phyloP scores from a whole-genome alignment of 257 asterid species.

The Nicotiana attenuata region DNA sequence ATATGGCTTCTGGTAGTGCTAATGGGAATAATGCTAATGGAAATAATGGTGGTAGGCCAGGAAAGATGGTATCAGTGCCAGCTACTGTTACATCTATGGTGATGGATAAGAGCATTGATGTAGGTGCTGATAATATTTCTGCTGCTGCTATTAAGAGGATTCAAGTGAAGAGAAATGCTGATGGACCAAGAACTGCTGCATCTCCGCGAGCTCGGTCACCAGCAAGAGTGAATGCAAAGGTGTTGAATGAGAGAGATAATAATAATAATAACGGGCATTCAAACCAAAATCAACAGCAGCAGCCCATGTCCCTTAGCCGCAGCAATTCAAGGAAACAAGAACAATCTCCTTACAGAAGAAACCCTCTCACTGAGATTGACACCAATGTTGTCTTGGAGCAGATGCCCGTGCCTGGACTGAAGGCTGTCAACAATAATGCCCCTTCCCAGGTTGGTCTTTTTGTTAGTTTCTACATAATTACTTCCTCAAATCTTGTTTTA shows the following conservation, averaged over 20 bases:
- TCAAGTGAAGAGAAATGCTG: constrained; percentile 71
- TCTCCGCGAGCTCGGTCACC: constrained; percentile 94
- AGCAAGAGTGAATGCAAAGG: constrained; percentile 43
- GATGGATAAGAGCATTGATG: constrained; percentile 46
- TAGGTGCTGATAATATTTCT: constrained; percentile 26
- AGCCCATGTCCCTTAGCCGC: constrained; percentile 66
- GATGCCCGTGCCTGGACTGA: constrained; percentile 17
- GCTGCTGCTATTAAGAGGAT: constrained; percentile 57
- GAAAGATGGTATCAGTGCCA: constrained; percentile 93
- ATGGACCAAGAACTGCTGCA: constrained; percentile 41
- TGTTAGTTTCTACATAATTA: background rate
- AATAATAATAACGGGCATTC: no score
- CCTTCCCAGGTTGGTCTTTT: constrained; percentile 42
- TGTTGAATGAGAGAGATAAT: constrained; percentile 34
- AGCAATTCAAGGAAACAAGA: constrained; percentile 94
- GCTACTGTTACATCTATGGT: constrained; percentile 60
- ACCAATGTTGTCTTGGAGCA: constrained; percentile 36
- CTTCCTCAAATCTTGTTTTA: background rate
- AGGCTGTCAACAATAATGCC: constrained; percentile 25
- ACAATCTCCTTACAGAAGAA: constrained; percentile 72
- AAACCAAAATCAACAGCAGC: constrained; percentile 19
- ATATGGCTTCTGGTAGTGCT: constrained; percentile 22
- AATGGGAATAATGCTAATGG: constrained; percentile 19
- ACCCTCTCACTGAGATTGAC: constrained; percentile 78
- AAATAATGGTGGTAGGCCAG: constrained; percentile 44